A percentile compares a stretch with the other conserved stretches of the same genome.
phyloP scores from a whole-genome alignment of 176 grass and related monocot species.

The Cocos nucifera region DNA sequence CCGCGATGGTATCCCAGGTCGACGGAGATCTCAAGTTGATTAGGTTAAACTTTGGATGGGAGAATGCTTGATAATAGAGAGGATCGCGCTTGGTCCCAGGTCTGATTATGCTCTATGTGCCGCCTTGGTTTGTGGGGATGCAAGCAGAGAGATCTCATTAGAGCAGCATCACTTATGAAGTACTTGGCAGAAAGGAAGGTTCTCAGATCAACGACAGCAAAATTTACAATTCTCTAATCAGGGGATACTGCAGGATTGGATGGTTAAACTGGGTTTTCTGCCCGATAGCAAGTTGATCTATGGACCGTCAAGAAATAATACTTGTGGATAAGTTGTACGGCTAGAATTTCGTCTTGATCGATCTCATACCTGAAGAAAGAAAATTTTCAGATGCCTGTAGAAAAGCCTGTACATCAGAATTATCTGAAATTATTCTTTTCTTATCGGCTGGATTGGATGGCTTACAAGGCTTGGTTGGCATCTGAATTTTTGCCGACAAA shows the following conservation, averaged over 20 bases:
- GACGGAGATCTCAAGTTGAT: constrained; percentile 33
- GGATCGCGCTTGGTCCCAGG: neutral
- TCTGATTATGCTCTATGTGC: neutral
- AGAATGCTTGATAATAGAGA: neutral
- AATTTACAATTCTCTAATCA: constrained; percentile 58
- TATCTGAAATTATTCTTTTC: no score
- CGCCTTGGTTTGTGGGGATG: constrained; percentile 11
- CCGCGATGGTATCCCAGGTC: neutral
- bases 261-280: constrained; percentile 60
- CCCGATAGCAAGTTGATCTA: constrained; percentile 56
- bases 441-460: no score
- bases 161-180: constrained; percentile 44
- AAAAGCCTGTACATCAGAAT: no score
- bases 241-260: constrained; percentile 54
- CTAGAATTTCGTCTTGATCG: no score
- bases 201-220: constrained; percentile 41
- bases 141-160: constrained; percentile 40
- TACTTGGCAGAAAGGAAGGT: constrained; percentile 37
- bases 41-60: constrained; percentile 34
- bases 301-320: constrained; percentile 41
- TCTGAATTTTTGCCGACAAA: no score
- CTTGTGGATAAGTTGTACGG: no score
- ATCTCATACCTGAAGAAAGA: no score
- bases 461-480: no score
- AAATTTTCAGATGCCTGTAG: no score